A percentile compares a stretch with the other conserved stretches of the same genome.
phyloP scores from a whole-genome alignment of 192 early-diverging fungal genomes.

The Coemansia biformis region DNA sequence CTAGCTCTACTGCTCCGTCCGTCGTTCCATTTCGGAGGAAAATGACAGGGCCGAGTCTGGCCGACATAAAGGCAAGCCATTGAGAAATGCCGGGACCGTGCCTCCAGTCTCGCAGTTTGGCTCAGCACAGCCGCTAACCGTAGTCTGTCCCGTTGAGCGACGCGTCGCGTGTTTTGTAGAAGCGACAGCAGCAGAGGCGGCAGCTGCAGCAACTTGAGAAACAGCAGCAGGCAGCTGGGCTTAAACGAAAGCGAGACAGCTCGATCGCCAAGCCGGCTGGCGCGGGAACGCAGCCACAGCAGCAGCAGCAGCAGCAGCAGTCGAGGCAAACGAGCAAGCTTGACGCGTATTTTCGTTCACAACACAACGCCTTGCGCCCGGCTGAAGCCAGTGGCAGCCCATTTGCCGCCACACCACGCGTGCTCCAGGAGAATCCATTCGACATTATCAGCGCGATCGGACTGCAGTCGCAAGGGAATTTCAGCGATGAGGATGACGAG shows the following conservation, averaged over 20 bases:
- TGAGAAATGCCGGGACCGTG: too few species aligned
- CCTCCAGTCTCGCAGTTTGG: too few species aligned
- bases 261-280: background rate
- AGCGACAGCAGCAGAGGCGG: constrained; percentile 30
- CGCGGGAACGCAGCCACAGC: background rate
- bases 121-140: too few species aligned
- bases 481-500: background rate
- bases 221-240: constrained; percentile 9
- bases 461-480: background rate
- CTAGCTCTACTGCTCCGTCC: constrained; percentile 1
- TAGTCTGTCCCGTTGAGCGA: too few species aligned
- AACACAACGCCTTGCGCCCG: background rate
- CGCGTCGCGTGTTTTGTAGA: too few species aligned
- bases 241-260: constrained; percentile 25
- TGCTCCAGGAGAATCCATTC: constrained; percentile 27
- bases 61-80: constrained; percentile 30
- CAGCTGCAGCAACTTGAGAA: too few species aligned
- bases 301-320: constrained; percentile 3
- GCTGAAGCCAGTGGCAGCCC: constrained; percentile 4
- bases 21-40: background rate
- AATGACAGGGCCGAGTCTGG: constrained; percentile 19
- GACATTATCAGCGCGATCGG: constrained; percentile 30
- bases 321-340: background rate
- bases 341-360: constrained; percentile 8
- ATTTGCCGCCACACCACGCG: constrained; percentile 39